Base-by-base conservation (phyloP, 1,284 basidiomycete genomes). In the Cystobasidium pallidum region DNA sequence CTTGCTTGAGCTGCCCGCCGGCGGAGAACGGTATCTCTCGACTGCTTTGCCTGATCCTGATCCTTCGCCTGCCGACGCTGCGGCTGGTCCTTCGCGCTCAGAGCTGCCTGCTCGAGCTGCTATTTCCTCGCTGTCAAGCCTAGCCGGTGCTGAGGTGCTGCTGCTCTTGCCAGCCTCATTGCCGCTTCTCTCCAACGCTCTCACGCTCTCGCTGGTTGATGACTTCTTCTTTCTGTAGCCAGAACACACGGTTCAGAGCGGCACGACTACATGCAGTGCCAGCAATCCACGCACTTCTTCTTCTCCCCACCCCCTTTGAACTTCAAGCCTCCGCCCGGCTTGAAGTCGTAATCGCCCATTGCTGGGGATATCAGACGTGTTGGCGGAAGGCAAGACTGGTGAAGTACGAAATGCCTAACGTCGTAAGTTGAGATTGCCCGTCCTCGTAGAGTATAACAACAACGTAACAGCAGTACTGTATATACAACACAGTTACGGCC, bases 271-370 rank as follows among this genome's bases (percentile, higher is more conserved):
- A 43, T 34, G 17, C 6, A 45, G 39, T 24, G 10, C 34, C 15
- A 21, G 15, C 4, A 3, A 62, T 17, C 11, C 36, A 39, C 15
- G 84, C 79, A 92, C 91, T 93, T 94, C 81, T 93, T 92, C 52
- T 87, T 61, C 10, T 64, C 41, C 15, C 49, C 64, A 17, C 70
- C 80, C 41, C 89, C 88, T 83, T 94, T 95, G 81, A 95, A 86
- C 82, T 94, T 95, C 80, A 95, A 88, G 75, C 90, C 88, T 78
- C 93, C 92, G 57, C 91, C 90, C 55, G 91, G 88, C 79, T 88
- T 88, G 82, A 90, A 85, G 82, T 91, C 87, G 82, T 95, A 95
- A 81, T 92, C 91, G 76, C 58, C 67, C 67, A 70, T 70, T 7
- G 39, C 52, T 54, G 43, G 64, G 34, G 36, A 36, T 34, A 24